Evolutionary conservation across 1,139 yeast genomes (phyloP), one percentile per base, ranked within the genome.

Genomic region (Saccharomyces pastorianus): DNA sequence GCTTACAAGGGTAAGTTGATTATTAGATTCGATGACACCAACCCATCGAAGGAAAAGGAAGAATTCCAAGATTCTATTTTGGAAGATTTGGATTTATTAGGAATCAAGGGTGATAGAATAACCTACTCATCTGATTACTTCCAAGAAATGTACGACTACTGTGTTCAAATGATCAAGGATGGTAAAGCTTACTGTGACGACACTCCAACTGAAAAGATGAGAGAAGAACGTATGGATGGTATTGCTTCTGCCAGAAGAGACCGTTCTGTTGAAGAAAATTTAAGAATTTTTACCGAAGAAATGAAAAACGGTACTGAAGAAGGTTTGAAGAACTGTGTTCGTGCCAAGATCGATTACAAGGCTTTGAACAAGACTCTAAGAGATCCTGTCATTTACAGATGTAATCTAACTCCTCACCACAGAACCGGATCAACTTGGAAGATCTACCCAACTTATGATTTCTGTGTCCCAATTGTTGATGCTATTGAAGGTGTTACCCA

Each of bases 161-260:
- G 96, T 57, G 71, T 89, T 55, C 75, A 87, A 69, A 72, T 91
- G 83, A 91, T 93, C 76, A 87, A 88, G 74, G 96, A 88, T 55
- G 98, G 97, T 58, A 84, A 88, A 64, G 98, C 98, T 50, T 93
- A 93, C 76, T 88, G 96, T 78, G 98, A 93, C 70, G 97, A 93
- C 68, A 93, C 98, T 50, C 88, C 90, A 55, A 82, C 84, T 66
- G 98, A 91, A 68, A 79, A 81, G 71, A 93, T 93, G 98, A 87
- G 99, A 77, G 96, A 90, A 69, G 95, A 93, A 78, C 88, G 99
- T 79, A 88, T 88, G 88, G 96, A 89, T 59, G 99, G 98, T 71
- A 85, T 88, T 64, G 85, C 91, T 55, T 85, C 96, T 53, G 84
- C 81, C 51, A 85, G 96, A 77, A 88, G 98, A 77, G 90, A 88